A percentile compares a stretch with the other conserved stretches of the same genome.
These are phyloP conservation scores for Suillus cothurnatus DNA, from an alignment of 768 basidiomycete genomes.

Conservation along the genomic window DNA sequence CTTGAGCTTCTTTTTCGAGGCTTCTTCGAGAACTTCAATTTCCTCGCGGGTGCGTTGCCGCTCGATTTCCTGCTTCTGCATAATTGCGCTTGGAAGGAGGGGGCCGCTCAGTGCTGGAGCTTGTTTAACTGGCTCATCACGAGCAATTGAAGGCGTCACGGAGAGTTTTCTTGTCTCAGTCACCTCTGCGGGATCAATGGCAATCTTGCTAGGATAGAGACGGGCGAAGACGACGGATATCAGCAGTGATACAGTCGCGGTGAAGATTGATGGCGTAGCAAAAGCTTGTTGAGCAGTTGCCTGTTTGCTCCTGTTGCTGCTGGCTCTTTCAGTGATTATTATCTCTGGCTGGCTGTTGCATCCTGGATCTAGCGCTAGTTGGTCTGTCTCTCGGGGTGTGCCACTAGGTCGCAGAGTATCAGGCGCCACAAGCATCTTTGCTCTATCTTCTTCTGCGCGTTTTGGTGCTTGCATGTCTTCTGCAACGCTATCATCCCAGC, in stretches of 20 bases:
- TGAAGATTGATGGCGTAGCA: conserved; percentile 49
- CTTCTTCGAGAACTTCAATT: conserved; percentile 45
- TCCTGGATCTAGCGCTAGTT: conserved; percentile 31
- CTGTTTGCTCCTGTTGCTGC: conserved; percentile 37
- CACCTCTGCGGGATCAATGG: conserved; percentile 67
- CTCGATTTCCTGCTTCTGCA: conserved; percentile 53
- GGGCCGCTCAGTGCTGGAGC: conserved; percentile 23
- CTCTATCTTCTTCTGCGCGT: conserved; percentile 28
- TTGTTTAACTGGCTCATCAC: conserved; percentile 44
- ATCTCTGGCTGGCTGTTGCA: conserved; percentile 33
- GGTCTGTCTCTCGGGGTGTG: conserved; percentile 26
- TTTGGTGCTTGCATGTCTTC: conserved; percentile 48
- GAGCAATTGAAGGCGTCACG: conserved; percentile 77
- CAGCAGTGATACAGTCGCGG: conserved; percentile 48
- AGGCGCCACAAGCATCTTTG: conserved; percentile 28
- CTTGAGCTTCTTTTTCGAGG: conserved; percentile 51
- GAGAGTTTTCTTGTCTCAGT: conserved; percentile 78
- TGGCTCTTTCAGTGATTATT: conserved; percentile 35
- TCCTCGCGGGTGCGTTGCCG: conserved; percentile 57
- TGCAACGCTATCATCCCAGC: conserved; percentile 78
- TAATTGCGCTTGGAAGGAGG: conserved; percentile 40
- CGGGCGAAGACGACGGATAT: conserved; percentile 33
- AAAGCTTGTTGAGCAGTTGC: conserved; percentile 25
- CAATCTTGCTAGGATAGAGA: conserved; percentile 31
- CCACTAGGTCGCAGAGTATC: conserved; percentile 39